phyloP scores from a whole-genome alignment of 2,329 filamentous ascomycete species.

The Hysterium pulicare region DNA sequence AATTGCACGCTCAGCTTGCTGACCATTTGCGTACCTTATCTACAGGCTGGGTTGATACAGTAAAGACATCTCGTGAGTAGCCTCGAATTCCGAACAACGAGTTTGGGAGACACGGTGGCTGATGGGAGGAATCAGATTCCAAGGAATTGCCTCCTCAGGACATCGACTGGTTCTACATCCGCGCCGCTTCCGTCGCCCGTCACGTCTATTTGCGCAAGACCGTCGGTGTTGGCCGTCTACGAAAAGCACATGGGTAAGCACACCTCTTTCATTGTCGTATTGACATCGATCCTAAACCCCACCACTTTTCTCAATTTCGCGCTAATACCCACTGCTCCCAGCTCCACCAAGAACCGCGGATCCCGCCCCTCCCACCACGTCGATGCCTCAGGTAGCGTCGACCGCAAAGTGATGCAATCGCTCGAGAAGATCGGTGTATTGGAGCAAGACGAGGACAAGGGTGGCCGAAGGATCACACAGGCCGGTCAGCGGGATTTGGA shows the following conservation, averaged over 20 bases:
- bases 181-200: constrained; percentile 90
- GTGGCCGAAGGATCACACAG: constrained; percentile 97
- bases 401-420: constrained; percentile 95
- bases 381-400: constrained; percentile 89
- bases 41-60: constrained; percentile 97
- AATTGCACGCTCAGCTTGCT: constrained; percentile 38
- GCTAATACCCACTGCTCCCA: constrained; percentile 4
- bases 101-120: too few relatives aligned
- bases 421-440: constrained; percentile 99
- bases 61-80: constrained; percentile 75
- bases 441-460: constrained; percentile 97
- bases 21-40: constrained; percentile 38
- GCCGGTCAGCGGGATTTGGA: constrained; percentile 98
- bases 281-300: too few relatives aligned
- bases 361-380: constrained; percentile 89
- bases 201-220: constrained; percentile 99
- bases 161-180: constrained; percentile 91
- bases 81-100: not conserved
- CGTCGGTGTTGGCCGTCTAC: constrained; percentile 94
- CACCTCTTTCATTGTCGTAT: too few relatives aligned
- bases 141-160: constrained; percentile 98
- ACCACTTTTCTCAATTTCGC: not conserved
- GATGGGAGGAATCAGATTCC: constrained; percentile 51
- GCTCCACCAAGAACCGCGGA: constrained; percentile 89
- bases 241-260: constrained; percentile 75